Percentiles rank a stretch among this genome's conserved stretches.
phyloP scores from a whole-genome alignment of 1,284 basidiomycete species.

The Sparassis latifolia region DNA sequence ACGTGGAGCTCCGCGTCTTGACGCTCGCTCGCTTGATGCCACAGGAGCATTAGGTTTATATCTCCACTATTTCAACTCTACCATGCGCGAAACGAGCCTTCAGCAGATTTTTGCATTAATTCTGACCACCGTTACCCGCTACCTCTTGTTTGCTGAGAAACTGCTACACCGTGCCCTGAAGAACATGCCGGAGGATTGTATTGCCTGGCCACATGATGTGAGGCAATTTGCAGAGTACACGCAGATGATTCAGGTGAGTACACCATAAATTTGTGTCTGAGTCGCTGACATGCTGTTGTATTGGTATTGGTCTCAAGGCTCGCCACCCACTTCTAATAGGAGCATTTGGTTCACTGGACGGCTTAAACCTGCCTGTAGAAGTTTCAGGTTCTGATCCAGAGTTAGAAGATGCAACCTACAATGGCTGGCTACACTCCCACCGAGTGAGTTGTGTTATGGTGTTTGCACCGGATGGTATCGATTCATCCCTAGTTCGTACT shows the following conservation, averaged over 20 bases:
- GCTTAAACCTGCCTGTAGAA: slow-evolving; percentile 20
- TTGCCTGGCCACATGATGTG: slow-evolving; percentile 27
- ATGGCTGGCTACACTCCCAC: slow-evolving; percentile 41
- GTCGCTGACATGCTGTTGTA: background rate
- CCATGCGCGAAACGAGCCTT: slow-evolving; percentile 32
- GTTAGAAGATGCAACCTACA: slow-evolving; percentile 42
- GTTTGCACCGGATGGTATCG: slow-evolving; percentile 29
- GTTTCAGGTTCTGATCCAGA: slow-evolving; percentile 25
- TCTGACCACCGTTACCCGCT: slow-evolving; percentile 23
- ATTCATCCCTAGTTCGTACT: too few species aligned
- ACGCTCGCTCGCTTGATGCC: slow-evolving; percentile 35
- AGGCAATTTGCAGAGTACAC: slow-evolving; percentile 15
- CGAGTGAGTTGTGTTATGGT: slow-evolving; percentile 26
- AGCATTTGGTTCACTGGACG: slow-evolving; percentile 32
- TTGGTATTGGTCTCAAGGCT: slow-evolving; percentile 2
- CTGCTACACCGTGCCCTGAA: slow-evolving; percentile 29
- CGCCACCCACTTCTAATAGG: slow-evolving; percentile 33
- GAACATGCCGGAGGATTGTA: slow-evolving; percentile 26
- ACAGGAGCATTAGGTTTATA: slow-evolving; percentile 38
- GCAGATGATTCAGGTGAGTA: background rate
- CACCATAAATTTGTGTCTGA: background rate
- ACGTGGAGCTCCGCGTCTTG: slow-evolving; percentile 23
- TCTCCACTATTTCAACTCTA: slow-evolving; percentile 38
- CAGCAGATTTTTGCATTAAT: slow-evolving; percentile 32
- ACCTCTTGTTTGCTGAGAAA: slow-evolving; percentile 28